phyloP scores from a whole-genome alignment of 1,139 yeast genomes.

The Magnusiomyces magnusii region DNA sequence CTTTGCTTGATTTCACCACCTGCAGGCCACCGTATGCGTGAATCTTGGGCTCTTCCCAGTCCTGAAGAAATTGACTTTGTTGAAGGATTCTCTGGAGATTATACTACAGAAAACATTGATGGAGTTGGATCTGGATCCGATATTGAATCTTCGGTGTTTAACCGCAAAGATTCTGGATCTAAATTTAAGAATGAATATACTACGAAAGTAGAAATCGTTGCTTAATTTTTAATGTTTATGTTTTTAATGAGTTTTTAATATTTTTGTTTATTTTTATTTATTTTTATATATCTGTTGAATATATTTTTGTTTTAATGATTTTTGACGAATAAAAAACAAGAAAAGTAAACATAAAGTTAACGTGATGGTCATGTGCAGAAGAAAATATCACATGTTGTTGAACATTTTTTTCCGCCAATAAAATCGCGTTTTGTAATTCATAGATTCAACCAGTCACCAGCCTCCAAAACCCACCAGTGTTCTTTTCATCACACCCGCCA shows the following conservation, averaged over 20 bases:
- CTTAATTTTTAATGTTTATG: too few species aligned
- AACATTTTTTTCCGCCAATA: too few species aligned
- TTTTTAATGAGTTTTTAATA: not conserved
- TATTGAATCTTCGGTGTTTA: not conserved
- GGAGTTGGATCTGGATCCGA: not conserved
- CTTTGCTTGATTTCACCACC: conserved; percentile 52
- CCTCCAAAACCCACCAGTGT: too few species aligned
- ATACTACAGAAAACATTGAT: not conserved
- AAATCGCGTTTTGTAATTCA: too few species aligned
- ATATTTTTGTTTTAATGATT: not conserved
- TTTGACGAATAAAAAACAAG: too few species aligned
- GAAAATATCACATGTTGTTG: too few species aligned
- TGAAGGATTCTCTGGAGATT: too few species aligned
- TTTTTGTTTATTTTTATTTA: not conserved
- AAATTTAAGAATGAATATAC: not conserved
- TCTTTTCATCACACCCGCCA: too few species aligned
- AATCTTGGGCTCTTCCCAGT: conserved; percentile 53
- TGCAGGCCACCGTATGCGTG: conserved; percentile 45
- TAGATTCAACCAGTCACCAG: too few species aligned
- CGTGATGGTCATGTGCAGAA: too few species aligned
- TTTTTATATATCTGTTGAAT: not conserved
- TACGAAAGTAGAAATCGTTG: not conserved
- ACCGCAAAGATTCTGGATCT: not conserved
- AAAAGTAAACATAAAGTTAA: too few species aligned
- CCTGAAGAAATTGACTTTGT: conserved; percentile 41